Percentiles rank a stretch among this genome's conserved stretches.
Evolutionary conservation across 225 moss, liverwort and hornwort genomes (phyloP).

Genomic region (Takakia lepidozioides): DNA sequence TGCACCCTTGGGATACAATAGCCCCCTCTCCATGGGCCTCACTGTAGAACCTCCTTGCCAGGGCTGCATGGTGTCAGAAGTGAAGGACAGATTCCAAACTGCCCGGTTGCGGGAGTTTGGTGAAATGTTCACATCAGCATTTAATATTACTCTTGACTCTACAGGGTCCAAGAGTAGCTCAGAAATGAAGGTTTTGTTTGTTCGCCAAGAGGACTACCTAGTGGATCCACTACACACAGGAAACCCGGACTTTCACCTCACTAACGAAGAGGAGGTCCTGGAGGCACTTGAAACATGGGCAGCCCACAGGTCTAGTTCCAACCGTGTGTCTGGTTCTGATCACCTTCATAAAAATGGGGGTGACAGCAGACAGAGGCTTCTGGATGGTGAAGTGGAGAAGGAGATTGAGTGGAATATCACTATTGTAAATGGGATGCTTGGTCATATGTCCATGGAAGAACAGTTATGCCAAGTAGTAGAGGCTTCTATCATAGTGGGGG

Average conservation of each 20-base stretch:
- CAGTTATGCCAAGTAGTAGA: conserved; percentile 61
- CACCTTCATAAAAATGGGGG: conserved; percentile 32
- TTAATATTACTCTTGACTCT: conserved; percentile 17
- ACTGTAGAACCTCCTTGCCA: conserved; percentile 30
- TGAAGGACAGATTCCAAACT: conserved; percentile 26
- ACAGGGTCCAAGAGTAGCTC: neutral
- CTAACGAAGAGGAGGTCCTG: conserved; percentile 70
- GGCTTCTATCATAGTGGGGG: conserved; percentile 75
- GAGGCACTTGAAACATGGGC: conserved; percentile 64
- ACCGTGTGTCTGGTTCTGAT: too few relatives aligned
- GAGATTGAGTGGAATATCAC: conserved; percentile 20
- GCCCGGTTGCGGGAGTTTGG: conserved; percentile 84
- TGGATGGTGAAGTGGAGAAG: conserved; percentile 5
- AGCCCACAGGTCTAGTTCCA: too few relatives aligned
- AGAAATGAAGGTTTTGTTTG: conserved; percentile 60
- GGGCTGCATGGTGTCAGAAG: conserved; percentile 31
- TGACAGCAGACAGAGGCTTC: conserved; percentile 1
- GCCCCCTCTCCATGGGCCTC: conserved; percentile 72
- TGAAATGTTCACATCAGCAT: conserved; percentile 65
- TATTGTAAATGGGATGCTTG: conserved; percentile 71
- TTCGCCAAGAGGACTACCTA: conserved; percentile 81
- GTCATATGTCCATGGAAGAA: conserved; percentile 70
- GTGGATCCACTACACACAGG: conserved; percentile 93
- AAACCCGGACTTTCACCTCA: conserved; percentile 75
- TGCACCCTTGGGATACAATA: conserved; percentile 87